These are phyloP conservation scores for Aspergillus caelatus DNA, from an alignment of 2,329 filamentous ascomycete genomes.

Conservation along the genomic window DNA sequence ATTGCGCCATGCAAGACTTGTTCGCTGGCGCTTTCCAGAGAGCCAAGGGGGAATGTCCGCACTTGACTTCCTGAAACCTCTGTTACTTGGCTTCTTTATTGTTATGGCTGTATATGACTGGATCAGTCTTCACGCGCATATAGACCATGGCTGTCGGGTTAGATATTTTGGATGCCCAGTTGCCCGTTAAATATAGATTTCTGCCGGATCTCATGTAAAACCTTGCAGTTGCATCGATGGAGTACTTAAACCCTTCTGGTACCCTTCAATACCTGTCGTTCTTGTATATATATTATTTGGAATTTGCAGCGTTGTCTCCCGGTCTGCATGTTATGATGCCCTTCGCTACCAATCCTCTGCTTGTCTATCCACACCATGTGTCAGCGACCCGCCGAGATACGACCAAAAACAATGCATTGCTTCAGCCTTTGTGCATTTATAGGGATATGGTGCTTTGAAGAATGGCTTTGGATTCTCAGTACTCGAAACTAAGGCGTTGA, in stretches of 20 bases:
- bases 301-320: background rate
- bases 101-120: background rate
- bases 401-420: background rate
- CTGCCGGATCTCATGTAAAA: slow-evolving; percentile 6
- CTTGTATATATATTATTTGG: slow-evolving; percentile 19
- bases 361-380: background rate
- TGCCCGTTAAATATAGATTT: slow-evolving; percentile 15
- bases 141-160: background rate
- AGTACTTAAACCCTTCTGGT: slow-evolving; percentile 15
- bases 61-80: slow-evolving; percentile 27
- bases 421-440: background rate
- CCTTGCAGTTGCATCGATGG: slow-evolving; percentile 22
- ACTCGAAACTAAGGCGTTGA: background rate
- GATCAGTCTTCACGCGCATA: background rate
- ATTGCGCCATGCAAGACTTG: slow-evolving; percentile 92
- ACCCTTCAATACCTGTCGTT: slow-evolving; percentile 3
- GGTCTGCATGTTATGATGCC: background rate
- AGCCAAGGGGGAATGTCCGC: slow-evolving; percentile 55
- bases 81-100: background rate
- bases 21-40: slow-evolving; percentile 77
- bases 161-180: background rate
- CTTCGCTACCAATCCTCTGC: background rate
- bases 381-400: background rate
- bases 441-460: background rate
- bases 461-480: background rate